Percentiles rank a stretch among this genome's conserved stretches.
phyloP scores from a whole-genome alignment of 148 eudicot genomes.

The Rhododendron mucronatum region DNA sequence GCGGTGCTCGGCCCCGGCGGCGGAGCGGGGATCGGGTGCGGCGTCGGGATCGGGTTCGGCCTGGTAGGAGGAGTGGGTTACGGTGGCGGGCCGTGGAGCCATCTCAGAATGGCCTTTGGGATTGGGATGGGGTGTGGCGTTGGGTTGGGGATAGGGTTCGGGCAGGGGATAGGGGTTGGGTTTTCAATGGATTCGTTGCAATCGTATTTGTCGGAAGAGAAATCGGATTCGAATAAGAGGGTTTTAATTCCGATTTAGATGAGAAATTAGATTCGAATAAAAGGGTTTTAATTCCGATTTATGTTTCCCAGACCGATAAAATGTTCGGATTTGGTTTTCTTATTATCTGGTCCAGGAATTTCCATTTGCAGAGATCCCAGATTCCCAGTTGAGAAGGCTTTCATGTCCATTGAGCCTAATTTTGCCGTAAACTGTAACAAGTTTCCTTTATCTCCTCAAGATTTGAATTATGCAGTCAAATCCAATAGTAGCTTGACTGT shows the following conservation, averaged over 20 bases:
- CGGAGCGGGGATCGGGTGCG: slow-evolving; percentile 68
- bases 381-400: background rate
- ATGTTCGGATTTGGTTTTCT: too few species aligned
- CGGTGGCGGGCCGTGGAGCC: slow-evolving; percentile 51
- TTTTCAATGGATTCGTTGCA: slow-evolving; percentile 27
- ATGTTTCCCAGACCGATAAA: background rate
- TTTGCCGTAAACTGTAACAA: background rate
- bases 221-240: slow-evolving; percentile 17
- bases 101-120: slow-evolving; percentile 45
- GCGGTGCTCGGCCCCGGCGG: slow-evolving; percentile 48
- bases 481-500: too few species aligned
- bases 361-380: background rate
- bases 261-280: slow-evolving; percentile 18
- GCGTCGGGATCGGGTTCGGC: slow-evolving; percentile 56
- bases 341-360: too few species aligned
- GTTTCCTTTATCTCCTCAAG: too few species aligned
- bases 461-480: too few species aligned
- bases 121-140: slow-evolving; percentile 62
- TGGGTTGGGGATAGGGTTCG: slow-evolving; percentile 61
- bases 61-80: slow-evolving; percentile 53
- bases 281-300: slow-evolving; percentile 15
- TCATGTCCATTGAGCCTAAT: background rate
- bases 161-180: slow-evolving; percentile 50
- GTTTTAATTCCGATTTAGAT: slow-evolving; percentile 14
- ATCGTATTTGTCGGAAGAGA: slow-evolving; percentile 8